A percentile compares a stretch with the other conserved stretches of the same genome.
Evolutionary conservation across 305 asterid species (phyloP).

Genomic region (Fraxinus paxiana): DNA sequence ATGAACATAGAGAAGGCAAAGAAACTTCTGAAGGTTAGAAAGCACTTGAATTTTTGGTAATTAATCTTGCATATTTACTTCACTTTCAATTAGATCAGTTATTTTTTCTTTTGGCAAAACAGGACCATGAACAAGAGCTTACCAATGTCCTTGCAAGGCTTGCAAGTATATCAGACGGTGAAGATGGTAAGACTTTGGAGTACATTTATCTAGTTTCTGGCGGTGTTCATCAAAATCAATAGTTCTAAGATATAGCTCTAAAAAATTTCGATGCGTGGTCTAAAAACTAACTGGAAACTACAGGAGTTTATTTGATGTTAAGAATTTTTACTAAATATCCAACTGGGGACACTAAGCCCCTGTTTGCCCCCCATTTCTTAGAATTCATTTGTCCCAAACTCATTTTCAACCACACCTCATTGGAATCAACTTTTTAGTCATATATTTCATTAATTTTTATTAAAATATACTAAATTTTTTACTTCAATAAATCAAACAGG

Average conservation of each 20-base stretch:
- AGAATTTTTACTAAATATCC: background rate
- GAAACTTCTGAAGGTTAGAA: slow-evolving; percentile 46
- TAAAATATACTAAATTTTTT: background rate
- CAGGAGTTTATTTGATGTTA: background rate
- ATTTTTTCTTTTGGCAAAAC: slow-evolving; percentile 17
- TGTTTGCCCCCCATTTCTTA: background rate
- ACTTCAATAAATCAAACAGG: background rate
- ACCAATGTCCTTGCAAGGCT: slow-evolving; percentile 77
- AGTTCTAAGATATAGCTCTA: background rate
- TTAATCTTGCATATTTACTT: slow-evolving; percentile 11
- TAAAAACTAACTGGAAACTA: background rate
- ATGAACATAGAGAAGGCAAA: slow-evolving; percentile 82
- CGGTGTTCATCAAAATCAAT: background rate
- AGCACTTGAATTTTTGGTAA: background rate
- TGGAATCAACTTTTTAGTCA: background rate
- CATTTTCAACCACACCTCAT: background rate
- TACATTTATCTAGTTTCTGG: background rate
- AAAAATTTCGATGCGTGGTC: background rate
- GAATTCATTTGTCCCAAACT: background rate
- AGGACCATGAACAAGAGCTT: slow-evolving; percentile 95
- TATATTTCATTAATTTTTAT: background rate
- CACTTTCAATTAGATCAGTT: background rate
- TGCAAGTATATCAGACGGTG: slow-evolving; percentile 77
- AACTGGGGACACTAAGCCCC: background rate
- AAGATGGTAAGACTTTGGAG: slow-evolving; percentile 55